Evolutionary conservation across 2,329 filamentous ascomycete genomes (phyloP), one percentile per base, ranked within the genome.

Genomic region (Dendrostoma leiphaemia): DNA sequence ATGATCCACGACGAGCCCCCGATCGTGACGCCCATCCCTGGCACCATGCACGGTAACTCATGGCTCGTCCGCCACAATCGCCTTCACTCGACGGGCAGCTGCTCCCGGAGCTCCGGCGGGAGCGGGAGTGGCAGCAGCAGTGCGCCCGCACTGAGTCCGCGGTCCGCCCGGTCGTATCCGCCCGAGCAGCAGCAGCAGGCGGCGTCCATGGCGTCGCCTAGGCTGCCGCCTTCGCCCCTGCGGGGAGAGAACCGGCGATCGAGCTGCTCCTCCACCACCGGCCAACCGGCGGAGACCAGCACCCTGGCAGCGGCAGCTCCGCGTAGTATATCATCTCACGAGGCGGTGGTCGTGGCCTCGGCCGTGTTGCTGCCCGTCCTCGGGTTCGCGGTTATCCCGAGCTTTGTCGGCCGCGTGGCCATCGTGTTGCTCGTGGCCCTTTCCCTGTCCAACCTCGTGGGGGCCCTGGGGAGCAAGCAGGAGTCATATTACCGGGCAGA

Each of bases 301-400:
- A n/a, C n/a, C n/a, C n/a, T n/a, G n/a, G n/a, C n/a, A n/a, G n/a
- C 43, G 1, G 32, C 35, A 21, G 43, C 32, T 40, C 9, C 21
- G n/a, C 5, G 3, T 17, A 40, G 17, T 24, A 29, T 15, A 9
- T 15, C 17, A 37, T 64, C 6, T 59, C 63, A 59, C 2, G 55
- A 76, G 4, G 76, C 79, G 7, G 62, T 75, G 19, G 75, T 78
- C 1, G 67, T 80, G 9, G 78, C 78, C 0, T 69, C 74, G 0
- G 76, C 78, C 0, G 71, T 87, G 2, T 67, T 86, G 6, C 68
- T 83, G 0, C 84, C 85, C 0, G 71, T 86, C 1, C 62, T 86
- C 8, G 76, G 80, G 0, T 88, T 87, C 62, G 67, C 75, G 5
- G 72, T 84, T 21, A 79, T 87, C 19, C 74, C 78, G 0, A 76